These are phyloP conservation scores for Asparagopsis taxiformis DNA, from an alignment of 31 red algal genomes.

Conservation along the genomic window DNA sequence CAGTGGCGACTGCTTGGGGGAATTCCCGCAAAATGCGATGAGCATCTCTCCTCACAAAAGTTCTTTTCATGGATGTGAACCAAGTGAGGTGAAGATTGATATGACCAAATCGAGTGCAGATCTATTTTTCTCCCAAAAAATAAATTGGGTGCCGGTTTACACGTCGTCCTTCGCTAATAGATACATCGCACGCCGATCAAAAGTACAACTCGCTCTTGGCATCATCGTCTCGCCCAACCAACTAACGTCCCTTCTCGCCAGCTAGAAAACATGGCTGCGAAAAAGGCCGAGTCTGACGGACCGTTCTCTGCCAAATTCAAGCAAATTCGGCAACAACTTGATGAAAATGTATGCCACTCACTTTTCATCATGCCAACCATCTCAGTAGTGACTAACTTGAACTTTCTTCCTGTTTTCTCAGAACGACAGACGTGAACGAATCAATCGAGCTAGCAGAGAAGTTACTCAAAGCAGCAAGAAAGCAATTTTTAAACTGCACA, in stretches of 20 bases:
- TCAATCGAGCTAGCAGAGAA: constrained; percentile 73
- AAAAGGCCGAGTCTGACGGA: neutral
- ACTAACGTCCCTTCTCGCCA: too few relatives aligned
- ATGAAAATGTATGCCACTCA: neutral
- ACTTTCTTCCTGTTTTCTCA: neutral
- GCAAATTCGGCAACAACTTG: neutral
- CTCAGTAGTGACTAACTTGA: neutral
- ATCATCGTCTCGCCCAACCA: too few relatives aligned
- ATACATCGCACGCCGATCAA: too few relatives aligned
- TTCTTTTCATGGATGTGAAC: neutral
- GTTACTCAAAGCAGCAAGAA: constrained; percentile 60
- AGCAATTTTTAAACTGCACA: constrained; percentile 47
- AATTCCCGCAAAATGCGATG: neutral
- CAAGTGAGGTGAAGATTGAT: too few relatives aligned
- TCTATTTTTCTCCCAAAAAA: too few relatives aligned
- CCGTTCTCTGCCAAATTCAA: neutral
- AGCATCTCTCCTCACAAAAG: neutral
- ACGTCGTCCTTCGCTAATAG: too few relatives aligned
- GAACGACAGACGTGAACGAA: constrained; percentile 64
- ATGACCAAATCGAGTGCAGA: too few relatives aligned
- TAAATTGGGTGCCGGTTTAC: too few relatives aligned
- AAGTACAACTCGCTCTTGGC: too few relatives aligned
- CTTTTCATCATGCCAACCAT: neutral
- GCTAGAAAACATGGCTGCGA: too few relatives aligned
- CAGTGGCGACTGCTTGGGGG: neutral